Base-by-base conservation (phyloP, 2,329 filamentous ascomycete species). In the Orbilia blumenaviensis region DNA sequence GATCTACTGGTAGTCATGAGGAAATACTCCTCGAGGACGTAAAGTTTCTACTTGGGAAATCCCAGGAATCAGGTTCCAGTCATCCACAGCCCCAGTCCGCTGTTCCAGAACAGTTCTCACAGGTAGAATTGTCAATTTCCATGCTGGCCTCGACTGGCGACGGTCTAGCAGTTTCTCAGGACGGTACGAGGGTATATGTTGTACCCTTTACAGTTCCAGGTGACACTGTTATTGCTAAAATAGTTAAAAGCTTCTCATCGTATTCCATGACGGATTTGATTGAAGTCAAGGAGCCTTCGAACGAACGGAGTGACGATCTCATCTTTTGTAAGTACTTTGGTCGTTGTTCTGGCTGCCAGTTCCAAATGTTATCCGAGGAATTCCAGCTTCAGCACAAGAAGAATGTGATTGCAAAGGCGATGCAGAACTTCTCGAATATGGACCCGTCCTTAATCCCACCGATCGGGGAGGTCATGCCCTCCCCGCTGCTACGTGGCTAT, bases 341-440 rank as follows among this genome's bases (percentile, higher is more conserved):
- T 42, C 87, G 86, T 66, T 99, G 95, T 83, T 92, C 91, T 8
- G 95, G 95, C 32, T 99, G 95, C 82, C 95, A 99, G 84, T 94
- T 98, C 83, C 95, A 99, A 85, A 97, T 98, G 92, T 88, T 99
- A 78, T 89, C 92, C 66, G 98, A 98, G 83, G 84, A 87, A 29
- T 91, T 93, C 80, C 95, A 99, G 83, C 88, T 99, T 27, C 86
- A 86, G 48, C 90, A 94, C 83, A 99, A 99, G 85, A 89, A 88
- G 81, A 87, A 88, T 73, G 91, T 98, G 76, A 90, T 99, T 50
- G 92, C 96, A 81, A 96, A 95, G 81, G 95, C 95, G 6, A 99
- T 92, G 85, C 87, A 86, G 77, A 94, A 97, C 85, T 99, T 98
- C 84, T 96, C 94, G 12, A 89, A 92, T 76, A 86, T 99, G 5